phyloP scores from a whole-genome alignment of 768 basidiomycete species.

The Boletus subparvulus region DNA sequence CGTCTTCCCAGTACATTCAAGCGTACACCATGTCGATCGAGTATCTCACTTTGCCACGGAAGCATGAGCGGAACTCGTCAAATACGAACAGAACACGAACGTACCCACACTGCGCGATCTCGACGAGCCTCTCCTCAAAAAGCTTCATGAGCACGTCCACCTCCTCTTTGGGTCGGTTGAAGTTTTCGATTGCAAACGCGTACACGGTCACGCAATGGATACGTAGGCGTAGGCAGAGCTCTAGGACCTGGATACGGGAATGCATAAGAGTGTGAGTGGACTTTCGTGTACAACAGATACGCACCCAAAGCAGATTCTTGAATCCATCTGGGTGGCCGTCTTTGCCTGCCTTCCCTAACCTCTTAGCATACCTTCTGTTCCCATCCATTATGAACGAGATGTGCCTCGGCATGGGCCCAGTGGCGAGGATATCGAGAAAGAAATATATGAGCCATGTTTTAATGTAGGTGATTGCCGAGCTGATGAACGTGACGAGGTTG shows the following conservation, averaged over 20 bases:
- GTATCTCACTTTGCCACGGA: constrained; percentile 58
- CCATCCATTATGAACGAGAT: constrained; percentile 98
- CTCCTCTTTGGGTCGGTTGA: constrained; percentile 82
- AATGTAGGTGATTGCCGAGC: constrained; percentile 14
- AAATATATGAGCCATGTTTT: constrained; percentile 35
- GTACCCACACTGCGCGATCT: constrained; percentile 81
- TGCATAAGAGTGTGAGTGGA: background rate
- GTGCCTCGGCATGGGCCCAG: constrained; percentile 86
- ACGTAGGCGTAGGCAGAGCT: constrained; percentile 78
- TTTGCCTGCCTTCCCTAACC: constrained; percentile 57
- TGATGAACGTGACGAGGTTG: constrained; percentile 10
- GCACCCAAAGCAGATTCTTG: constrained; percentile 70
- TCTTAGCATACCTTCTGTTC: constrained; percentile 85
- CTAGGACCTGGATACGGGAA: constrained; percentile 60
- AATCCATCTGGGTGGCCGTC: constrained; percentile 89
- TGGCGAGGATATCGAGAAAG: constrained; percentile 64
- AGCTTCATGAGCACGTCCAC: constrained; percentile 87
- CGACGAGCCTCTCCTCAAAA: constrained; percentile 71
- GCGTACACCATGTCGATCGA: constrained; percentile 80
- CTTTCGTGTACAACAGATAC: constrained; percentile 26
- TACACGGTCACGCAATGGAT: constrained; percentile 90
- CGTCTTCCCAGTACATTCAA: constrained; percentile 79
- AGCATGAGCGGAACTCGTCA: background rate
- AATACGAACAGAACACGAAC: constrained; percentile 22
- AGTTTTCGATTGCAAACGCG: constrained; percentile 98